phyloP scores from a whole-genome alignment of 2,329 filamentous ascomycete genomes.

The Curvularia lunata region DNA sequence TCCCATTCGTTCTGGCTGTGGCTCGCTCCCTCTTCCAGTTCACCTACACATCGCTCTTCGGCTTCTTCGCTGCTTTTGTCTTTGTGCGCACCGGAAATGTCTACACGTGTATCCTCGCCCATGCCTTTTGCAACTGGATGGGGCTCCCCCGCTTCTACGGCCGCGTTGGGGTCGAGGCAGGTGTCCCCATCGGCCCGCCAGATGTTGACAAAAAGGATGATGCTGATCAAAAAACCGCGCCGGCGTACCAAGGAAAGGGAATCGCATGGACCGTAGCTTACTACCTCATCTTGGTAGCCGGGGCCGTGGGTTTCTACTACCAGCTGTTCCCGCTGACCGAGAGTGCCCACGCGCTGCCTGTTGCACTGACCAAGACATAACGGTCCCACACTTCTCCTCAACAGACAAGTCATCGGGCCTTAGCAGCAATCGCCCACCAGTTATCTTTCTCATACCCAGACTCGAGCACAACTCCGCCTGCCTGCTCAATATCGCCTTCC shows the following conservation, averaged over 20 bases:
- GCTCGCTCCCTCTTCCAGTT: slow-evolving; percentile 82
- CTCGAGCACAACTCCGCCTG: slow-evolving; percentile 76
- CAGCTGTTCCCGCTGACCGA: slow-evolving; percentile 75
- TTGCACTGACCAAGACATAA: slow-evolving; percentile 19
- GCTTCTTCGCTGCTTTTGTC: slow-evolving; percentile 89
- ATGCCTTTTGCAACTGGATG: slow-evolving; percentile 91
- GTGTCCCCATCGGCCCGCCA: slow-evolving; percentile 49
- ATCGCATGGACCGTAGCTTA: slow-evolving; percentile 76
- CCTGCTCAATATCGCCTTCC: slow-evolving; percentile 75
- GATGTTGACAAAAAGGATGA: slow-evolving; percentile 38
- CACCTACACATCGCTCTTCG: slow-evolving; percentile 88
- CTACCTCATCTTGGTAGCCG: slow-evolving; percentile 75
- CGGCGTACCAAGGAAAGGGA: slow-evolving; percentile 36
- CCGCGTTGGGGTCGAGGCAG: slow-evolving; percentile 63
- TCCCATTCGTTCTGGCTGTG: slow-evolving; percentile 67
- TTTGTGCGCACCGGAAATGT: slow-evolving; percentile 86
- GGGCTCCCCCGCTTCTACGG: slow-evolving; percentile 89
- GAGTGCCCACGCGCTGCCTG: slow-evolving; percentile 59
- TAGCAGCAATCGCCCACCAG: slow-evolving; percentile 84
- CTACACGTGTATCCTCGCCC: slow-evolving; percentile 74
- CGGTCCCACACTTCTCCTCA: not conserved
- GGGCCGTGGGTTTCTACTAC: slow-evolving; percentile 73
- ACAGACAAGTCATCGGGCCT: slow-evolving; percentile 7
- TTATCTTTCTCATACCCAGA: slow-evolving; percentile 96
- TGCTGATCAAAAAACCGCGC: slow-evolving; percentile 51